phyloP scores from a whole-genome alignment of 495 filamentous ascomycete genomes.

The Hyphodiscus hymeniophilus region DNA sequence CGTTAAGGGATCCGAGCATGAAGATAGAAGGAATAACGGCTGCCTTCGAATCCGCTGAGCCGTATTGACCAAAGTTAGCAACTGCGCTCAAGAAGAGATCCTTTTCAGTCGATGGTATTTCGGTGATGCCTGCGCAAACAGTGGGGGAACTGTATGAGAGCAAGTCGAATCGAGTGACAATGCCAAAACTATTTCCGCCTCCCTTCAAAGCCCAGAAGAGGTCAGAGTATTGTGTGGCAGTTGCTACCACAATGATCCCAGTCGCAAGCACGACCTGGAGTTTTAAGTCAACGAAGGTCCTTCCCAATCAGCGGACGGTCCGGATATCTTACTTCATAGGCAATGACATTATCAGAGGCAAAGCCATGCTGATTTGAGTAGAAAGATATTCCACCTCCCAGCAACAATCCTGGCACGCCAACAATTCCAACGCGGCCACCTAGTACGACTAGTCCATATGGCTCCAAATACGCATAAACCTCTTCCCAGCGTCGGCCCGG shows the following conservation, averaged over 20 bases:
- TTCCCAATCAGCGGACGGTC: too few species aligned
- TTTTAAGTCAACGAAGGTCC: neutral
- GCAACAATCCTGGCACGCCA: conserved; percentile 46
- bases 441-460: conserved; percentile 31
- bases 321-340: conserved; percentile 22
- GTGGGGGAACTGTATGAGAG: neutral
- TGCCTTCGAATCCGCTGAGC: neutral
- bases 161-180: conserved; percentile 44
- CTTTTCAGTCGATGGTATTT: neutral
- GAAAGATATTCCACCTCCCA: conserved; percentile 35
- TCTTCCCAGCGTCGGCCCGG: conserved; percentile 36
- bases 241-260: conserved; percentile 40
- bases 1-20: neutral
- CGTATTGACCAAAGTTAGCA: neutral
- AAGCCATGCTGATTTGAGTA: conserved; percentile 19
- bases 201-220: conserved; percentile 43
- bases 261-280: conserved; percentile 41
- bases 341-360: conserved; percentile 33
- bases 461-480: conserved; percentile 37
- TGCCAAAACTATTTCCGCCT: conserved; percentile 40
- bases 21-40: neutral
- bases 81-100: neutral
- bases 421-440: conserved; percentile 46
- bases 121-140: neutral
- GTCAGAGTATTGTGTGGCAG: conserved; percentile 32